Conservation (phyloP, 768 basidiomycete genomes). For the Omphalotus guepiniiformis region DNA sequence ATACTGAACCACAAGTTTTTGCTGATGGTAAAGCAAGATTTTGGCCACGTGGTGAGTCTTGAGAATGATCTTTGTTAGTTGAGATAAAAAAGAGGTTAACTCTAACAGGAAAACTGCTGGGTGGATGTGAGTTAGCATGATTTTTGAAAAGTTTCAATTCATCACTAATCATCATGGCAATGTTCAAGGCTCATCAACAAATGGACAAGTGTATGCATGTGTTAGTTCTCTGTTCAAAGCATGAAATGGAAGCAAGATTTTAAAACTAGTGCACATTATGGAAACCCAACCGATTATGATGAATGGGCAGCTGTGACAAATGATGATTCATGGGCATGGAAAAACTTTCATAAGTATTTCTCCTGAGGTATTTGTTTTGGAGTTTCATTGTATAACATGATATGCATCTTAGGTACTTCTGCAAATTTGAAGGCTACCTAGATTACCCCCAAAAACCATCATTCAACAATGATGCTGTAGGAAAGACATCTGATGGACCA, state of each 20-base stretch:
- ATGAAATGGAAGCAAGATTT: neutral
- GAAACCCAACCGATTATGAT: slow-evolving; percentile 68
- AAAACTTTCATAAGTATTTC: slow-evolving; percentile 40
- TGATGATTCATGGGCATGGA: slow-evolving; percentile 61
- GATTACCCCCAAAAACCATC: slow-evolving; percentile 46
- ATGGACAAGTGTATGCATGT: slow-evolving; percentile 45
- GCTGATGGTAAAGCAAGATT: slow-evolving; percentile 41
- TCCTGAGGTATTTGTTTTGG: neutral
- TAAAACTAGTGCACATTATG: slow-evolving; percentile 51
- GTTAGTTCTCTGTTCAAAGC: neutral
- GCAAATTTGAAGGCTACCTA: slow-evolving; percentile 59
- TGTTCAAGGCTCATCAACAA: slow-evolving; percentile 55
- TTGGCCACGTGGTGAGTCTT: slow-evolving; percentile 58
- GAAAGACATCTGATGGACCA: slow-evolving; percentile 46
- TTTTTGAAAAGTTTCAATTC: neutral
- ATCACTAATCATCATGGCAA: neutral
- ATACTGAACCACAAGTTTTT: slow-evolving; percentile 51
- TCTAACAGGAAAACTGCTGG: slow-evolving; percentile 52
- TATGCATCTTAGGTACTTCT: slow-evolving; percentile 48
- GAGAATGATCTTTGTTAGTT: neutral
- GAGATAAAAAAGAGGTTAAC: slow-evolving; percentile 3
- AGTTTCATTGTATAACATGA: slow-evolving; percentile 7
- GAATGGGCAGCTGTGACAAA: slow-evolving; percentile 55
- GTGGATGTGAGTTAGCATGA: slow-evolving; percentile 37
- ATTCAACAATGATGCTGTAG: slow-evolving; percentile 46